Evolutionary conservation across 352 stramenopile species (phyloP).

Genomic region (Phytophthora fragariae): DNA sequence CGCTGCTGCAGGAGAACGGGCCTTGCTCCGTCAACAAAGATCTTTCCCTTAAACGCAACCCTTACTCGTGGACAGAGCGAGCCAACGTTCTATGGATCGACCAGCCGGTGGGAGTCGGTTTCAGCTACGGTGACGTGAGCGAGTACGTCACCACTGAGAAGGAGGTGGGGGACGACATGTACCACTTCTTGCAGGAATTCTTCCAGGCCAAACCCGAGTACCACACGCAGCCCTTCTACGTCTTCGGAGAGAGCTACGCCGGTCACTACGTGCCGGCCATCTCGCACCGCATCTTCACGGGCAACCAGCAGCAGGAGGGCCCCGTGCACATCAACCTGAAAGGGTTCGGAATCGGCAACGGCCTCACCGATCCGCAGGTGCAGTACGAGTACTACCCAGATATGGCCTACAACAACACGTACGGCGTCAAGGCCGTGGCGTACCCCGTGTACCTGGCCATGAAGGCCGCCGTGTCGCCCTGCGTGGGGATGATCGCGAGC

Average conservation of each 20-base stretch:
- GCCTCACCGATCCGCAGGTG: conserved; percentile 93
- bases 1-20: conserved; percentile 96
- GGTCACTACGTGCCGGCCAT: conserved; percentile 95
- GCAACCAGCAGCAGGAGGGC: conserved; percentile 69
- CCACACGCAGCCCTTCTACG: conserved; percentile 91
- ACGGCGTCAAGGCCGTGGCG: conserved; percentile 75
- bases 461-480: conserved; percentile 68
- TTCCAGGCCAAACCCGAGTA: conserved; percentile 92
- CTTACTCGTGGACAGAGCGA: conserved; percentile 94
- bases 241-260: conserved; percentile 94
- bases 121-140: conserved; percentile 91
- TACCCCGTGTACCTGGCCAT: conserved; percentile 72
- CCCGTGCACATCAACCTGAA: conserved; percentile 88
- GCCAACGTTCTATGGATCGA: conserved; percentile 98
- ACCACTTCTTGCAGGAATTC: conserved; percentile 96
- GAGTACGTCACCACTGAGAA: conserved; percentile 93
- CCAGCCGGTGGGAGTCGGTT: conserved; percentile 95
- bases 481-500: conserved; percentile 80
- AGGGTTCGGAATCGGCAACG: conserved; percentile 97
- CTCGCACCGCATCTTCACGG: conserved; percentile 74
- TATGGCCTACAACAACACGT: conserved; percentile 94
- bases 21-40: conserved; percentile 95
- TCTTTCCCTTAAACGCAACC: conserved; percentile 87
- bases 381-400: conserved; percentile 88
- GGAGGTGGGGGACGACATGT: conserved; percentile 96